Base-by-base conservation (phyloP, 2,329 filamentous ascomycete species). In the Zelopaecilomyces penicillatus region DNA sequence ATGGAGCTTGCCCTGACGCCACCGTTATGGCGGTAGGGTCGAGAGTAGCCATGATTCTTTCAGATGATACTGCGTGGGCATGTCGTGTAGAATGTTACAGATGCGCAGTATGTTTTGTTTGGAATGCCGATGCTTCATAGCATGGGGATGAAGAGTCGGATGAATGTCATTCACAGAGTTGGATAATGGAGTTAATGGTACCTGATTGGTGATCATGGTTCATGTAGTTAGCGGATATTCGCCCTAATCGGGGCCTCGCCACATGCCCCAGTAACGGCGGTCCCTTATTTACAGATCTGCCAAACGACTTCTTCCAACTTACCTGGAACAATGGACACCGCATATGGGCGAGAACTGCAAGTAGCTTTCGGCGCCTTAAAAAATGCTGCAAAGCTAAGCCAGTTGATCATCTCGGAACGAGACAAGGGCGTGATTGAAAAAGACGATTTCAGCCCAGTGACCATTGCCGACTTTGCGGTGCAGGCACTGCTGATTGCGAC, bases 401-500 rank as follows among this genome's bases (percentile, higher is more conserved):
- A 73, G 42, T 66, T 66, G 3, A 67, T 76, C 36, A 63, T 77
- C 37, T 58, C 65, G 1, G 57, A 65, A 3, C 61, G 66, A 30
- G 70, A 76, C 58, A 75, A 75, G 54, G 72, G 70, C 44, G 64
- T 67, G 27, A 58, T 77, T 27, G 64, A 71, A 47, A 80, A 80
- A 50, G 68, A 70, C 37, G 75, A 78, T 55, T 61, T 76, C 32
- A 75, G 70, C 44, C 75, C 75, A 3, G 77, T 80, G 39, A 80
- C 77, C 0, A 65, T 79, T 19, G 77, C 72, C 55, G 76, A 80
- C 57, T 79, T 80, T 51, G 76, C 76, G 43, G 70, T 78, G 46
- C 76, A 80, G 53, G 75, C 74, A 0, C 64, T 80, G 5, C 65
- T 80, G 35, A 72, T 72, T 5, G 61, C 68, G 33, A 72, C 71